phyloP scores from a whole-genome alignment of 2,329 filamentous ascomycete genomes.

The Pseudogymnoascus sp. region DNA sequence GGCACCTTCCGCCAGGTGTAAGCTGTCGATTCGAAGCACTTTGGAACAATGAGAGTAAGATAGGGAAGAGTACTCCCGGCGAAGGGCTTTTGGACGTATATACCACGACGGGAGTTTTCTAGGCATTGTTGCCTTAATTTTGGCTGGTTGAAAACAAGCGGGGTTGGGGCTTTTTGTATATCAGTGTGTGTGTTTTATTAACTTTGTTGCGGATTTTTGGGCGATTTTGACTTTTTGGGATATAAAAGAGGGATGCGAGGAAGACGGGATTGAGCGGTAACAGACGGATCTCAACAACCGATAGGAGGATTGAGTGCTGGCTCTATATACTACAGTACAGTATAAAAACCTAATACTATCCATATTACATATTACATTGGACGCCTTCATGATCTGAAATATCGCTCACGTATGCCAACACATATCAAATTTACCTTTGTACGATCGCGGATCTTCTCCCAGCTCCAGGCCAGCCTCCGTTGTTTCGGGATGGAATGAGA shows the following conservation, averaged over 20 bases:
- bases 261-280: background rate
- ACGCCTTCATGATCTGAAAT: background rate
- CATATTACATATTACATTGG: background rate
- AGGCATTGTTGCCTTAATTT: constrained; percentile 4
- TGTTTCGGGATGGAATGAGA: too few species aligned
- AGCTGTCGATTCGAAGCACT: background rate
- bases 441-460: background rate
- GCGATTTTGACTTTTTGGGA: background rate
- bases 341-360: background rate
- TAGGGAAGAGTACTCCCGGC: constrained; percentile 2
- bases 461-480: too few species aligned
- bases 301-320: background rate
- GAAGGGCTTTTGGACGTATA: background rate
- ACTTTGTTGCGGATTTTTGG: background rate
- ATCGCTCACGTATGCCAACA: background rate
- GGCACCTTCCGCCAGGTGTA: background rate
- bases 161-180: background rate
- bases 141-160: background rate
- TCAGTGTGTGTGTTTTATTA: constrained; percentile 4
- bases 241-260: background rate
- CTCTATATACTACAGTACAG: background rate
- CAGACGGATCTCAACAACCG: background rate
- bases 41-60: background rate
- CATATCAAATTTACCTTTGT: background rate
- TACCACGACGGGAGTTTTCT: constrained; percentile 6